A percentile compares a stretch with the other conserved stretches of the same genome.
Evolutionary conservation across 768 basidiomycete genomes (phyloP).

Genomic region (Psilocybe cyanescens): DNA sequence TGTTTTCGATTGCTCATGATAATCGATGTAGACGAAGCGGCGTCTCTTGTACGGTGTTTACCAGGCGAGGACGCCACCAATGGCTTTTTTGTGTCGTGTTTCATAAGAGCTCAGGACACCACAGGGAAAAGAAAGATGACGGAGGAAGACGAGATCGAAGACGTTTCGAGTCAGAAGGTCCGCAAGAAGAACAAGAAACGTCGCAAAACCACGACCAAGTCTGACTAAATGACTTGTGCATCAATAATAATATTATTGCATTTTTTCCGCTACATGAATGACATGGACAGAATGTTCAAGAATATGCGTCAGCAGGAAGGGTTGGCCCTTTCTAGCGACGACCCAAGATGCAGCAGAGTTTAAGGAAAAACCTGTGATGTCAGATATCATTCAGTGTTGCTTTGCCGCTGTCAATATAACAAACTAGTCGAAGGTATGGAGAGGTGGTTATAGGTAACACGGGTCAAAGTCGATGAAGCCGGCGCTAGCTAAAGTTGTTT

Average conservation of each 20-base stretch:
- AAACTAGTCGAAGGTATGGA: slow-evolving; percentile 19
- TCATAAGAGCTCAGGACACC: slow-evolving; percentile 44
- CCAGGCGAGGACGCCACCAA: slow-evolving; percentile 89
- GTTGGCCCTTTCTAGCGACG: neutral
- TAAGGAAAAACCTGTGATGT: slow-evolving; percentile 11
- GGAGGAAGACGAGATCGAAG: slow-evolving; percentile 24
- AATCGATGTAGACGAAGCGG: slow-evolving; percentile 51
- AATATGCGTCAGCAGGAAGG: neutral
- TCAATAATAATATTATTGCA: slow-evolving; percentile 1
- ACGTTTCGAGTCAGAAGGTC: slow-evolving; percentile 23
- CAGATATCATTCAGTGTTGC: slow-evolving; percentile 9
- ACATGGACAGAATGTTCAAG: slow-evolving; percentile 6
- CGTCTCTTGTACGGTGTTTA: slow-evolving; percentile 70
- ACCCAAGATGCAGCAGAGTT: slow-evolving; percentile 3
- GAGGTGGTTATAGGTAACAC: slow-evolving; percentile 21
- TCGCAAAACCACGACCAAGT: slow-evolving; percentile 11
- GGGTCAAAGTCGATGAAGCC: slow-evolving; percentile 22
- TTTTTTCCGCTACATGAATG: slow-evolving; percentile 6
- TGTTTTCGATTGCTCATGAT: neutral
- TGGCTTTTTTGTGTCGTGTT: slow-evolving; percentile 98
- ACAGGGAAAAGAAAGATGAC: slow-evolving; percentile 29
- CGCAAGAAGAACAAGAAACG: slow-evolving; percentile 27
- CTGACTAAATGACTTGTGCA: slow-evolving; percentile 5
- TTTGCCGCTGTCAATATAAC: slow-evolving; percentile 22
- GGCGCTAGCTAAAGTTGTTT: slow-evolving; percentile 36